These are phyloP conservation scores for Mortierella sp. DNA, from an alignment of 371 early-diverging fungal genomes.

Conservation along the genomic window DNA sequence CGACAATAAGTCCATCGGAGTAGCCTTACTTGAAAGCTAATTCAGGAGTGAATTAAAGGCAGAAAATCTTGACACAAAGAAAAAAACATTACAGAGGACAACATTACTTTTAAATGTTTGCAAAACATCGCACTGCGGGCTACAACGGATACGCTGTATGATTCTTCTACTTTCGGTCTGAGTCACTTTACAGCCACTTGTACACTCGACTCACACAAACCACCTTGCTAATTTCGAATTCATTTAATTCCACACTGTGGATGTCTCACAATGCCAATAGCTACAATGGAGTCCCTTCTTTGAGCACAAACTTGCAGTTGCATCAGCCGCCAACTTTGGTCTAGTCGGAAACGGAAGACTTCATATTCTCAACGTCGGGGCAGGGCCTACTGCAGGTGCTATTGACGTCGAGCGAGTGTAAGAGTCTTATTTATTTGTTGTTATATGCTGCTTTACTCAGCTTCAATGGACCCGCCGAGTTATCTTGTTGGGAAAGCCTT, in stretches of 20 bases:
- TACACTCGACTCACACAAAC: background rate
- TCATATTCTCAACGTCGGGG: constrained; percentile 73
- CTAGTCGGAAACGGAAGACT: constrained; percentile 95
- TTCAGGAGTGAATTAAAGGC: background rate
- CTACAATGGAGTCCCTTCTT: constrained; percentile 95
- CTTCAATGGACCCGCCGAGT: background rate
- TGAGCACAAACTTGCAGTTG: constrained; percentile 88
- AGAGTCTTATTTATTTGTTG: constrained; percentile 23
- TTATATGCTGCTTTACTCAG: background rate
- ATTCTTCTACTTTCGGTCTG: constrained; percentile 9
- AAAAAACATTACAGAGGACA: background rate
- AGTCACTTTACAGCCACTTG: background rate
- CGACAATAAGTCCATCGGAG: background rate
- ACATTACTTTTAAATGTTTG: constrained; percentile 58
- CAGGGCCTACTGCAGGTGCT: constrained; percentile 59
- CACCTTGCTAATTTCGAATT: background rate
- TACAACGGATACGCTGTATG: constrained; percentile 76
- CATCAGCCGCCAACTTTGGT: constrained; percentile 95
- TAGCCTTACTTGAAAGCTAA: background rate
- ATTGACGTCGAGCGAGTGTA: constrained; percentile 78
- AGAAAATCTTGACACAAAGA: background rate
- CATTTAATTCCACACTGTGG: background rate
- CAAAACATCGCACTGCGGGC: constrained; percentile 71
- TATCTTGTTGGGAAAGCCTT: background rate
- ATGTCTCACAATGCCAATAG: constrained; percentile 44